Conservation (phyloP, 768 basidiomycete genomes). For the Chalciporus sphaerocephalus region DNA sequence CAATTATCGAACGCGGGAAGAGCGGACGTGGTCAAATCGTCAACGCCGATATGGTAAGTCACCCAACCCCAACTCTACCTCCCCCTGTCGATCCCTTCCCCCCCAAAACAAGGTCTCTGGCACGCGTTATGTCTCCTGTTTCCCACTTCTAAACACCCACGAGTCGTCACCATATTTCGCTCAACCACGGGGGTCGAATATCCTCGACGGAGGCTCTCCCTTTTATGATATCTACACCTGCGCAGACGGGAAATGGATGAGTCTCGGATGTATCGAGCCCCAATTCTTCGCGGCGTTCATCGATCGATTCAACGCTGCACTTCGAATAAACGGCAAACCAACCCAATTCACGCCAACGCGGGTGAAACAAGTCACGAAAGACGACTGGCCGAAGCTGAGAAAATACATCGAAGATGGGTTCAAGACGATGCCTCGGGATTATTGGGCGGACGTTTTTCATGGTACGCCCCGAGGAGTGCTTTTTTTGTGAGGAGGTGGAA, state of each 20-base stretch:
- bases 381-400: conserved; percentile 54
- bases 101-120: conserved; percentile 68
- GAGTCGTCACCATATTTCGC: conserved; percentile 35
- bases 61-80: neutral
- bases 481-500: too few relatives aligned
- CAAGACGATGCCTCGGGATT: conserved; percentile 51
- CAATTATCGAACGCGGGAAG: conserved; percentile 60
- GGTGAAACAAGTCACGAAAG: conserved; percentile 41
- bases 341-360: conserved; percentile 54
- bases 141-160: conserved; percentile 51
- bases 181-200: conserved; percentile 49
- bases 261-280: conserved; percentile 72
- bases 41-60: conserved; percentile 65
- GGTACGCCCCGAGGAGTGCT: conserved; percentile 34
- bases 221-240: conserved; percentile 75
- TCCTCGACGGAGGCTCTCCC: conserved; percentile 73
- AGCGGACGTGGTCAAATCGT: conserved; percentile 74
- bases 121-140: conserved; percentile 70
- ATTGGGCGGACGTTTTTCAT: conserved; percentile 66
- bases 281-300: conserved; percentile 66
- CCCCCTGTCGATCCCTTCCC: neutral
- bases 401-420: conserved; percentile 66
- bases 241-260: conserved; percentile 69
- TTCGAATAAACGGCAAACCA: conserved; percentile 40
- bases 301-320: conserved; percentile 44